Evolutionary conservation across 2,329 filamentous ascomycete species (phyloP).

Genomic region (Neopestalotiopsis sp.): DNA sequence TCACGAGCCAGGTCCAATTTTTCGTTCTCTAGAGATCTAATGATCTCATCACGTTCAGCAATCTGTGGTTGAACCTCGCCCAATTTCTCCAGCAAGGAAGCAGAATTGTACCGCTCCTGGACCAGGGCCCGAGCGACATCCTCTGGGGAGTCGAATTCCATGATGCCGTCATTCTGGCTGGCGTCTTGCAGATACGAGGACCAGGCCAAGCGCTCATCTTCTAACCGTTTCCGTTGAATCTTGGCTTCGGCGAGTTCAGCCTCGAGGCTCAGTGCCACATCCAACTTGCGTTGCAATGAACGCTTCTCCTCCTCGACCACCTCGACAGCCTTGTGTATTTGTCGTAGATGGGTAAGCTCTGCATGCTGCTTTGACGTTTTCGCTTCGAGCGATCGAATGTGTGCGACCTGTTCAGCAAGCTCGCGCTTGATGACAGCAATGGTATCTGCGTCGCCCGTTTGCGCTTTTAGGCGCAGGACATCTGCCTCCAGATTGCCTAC

Average conservation of each 20-base stretch:
- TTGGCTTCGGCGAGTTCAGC: conserved; percentile 79
- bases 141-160: conserved; percentile 87
- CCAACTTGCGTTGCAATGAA: conserved; percentile 76
- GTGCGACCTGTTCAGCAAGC: conserved; percentile 87
- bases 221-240: conserved; percentile 82
- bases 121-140: conserved; percentile 84
- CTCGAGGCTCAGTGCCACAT: conserved; percentile 75
- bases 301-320: conserved; percentile 96
- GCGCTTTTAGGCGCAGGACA: conserved; percentile 81
- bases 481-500: conserved; percentile 81
- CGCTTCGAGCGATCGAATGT: conserved; percentile 84
- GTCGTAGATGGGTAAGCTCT: conserved; percentile 83
- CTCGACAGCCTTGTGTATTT: conserved; percentile 85
- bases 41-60: conserved; percentile 75
- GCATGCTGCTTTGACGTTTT: conserved; percentile 78
- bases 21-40: conserved; percentile 75
- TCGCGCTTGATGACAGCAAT: conserved; percentile 86
- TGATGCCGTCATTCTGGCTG: conserved; percentile 60
- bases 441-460: conserved; percentile 85
- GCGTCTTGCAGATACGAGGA: conserved; percentile 81
- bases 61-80: conserved; percentile 82
- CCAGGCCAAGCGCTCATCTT: conserved; percentile 90
- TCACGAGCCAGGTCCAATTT: conserved; percentile 69
- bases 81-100: conserved; percentile 79
- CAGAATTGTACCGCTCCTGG: conserved; percentile 79